phyloP scores from a whole-genome alignment of 1,139 yeast genomes.

The Lizanozyma gosingica region DNA sequence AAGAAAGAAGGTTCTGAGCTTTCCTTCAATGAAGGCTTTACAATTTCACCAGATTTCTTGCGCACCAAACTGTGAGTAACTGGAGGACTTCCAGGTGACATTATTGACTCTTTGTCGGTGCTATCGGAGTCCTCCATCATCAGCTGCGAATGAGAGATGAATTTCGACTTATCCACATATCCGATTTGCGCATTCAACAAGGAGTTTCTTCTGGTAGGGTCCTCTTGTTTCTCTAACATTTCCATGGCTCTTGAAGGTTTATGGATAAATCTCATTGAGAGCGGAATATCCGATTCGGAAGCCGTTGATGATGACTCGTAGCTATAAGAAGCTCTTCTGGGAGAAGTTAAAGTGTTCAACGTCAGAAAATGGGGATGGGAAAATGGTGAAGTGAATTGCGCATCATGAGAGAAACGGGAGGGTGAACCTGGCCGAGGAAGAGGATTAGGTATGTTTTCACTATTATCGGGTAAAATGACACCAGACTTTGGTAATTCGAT shows the following conservation, averaged over 20 bases:
- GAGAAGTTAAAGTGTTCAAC: background rate
- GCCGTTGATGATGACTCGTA: background rate
- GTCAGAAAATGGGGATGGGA: background rate
- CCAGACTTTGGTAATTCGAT: too few relatives aligned
- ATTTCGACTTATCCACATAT: slow-evolving; percentile 1
- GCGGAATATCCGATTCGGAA: slow-evolving; percentile 9
- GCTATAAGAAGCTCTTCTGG: background rate
- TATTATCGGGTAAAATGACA: too few relatives aligned
- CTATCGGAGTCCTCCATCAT: slow-evolving; percentile 1
- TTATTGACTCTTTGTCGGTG: slow-evolving; percentile 1
- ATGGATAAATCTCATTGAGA: slow-evolving; percentile 32
- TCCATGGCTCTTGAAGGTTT: slow-evolving; percentile 30
- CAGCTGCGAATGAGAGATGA: slow-evolving; percentile 1
- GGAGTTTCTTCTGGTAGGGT: slow-evolving; percentile 27
- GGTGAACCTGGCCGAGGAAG: background rate
- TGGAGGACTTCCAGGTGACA: slow-evolving; percentile 3
- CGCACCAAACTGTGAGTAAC: slow-evolving; percentile 33
- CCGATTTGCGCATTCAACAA: slow-evolving; percentile 13
- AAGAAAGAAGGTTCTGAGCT: slow-evolving; percentile 19
- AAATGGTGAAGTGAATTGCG: background rate
- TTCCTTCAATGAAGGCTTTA: slow-evolving; percentile 60
- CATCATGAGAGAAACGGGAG: background rate
- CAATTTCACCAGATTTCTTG: slow-evolving; percentile 74
- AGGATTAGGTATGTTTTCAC: background rate
- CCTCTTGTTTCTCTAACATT: slow-evolving; percentile 24